Conservation (phyloP, 2,329 filamentous ascomycete genomes). For the Apiospora pterosperma region DNA sequence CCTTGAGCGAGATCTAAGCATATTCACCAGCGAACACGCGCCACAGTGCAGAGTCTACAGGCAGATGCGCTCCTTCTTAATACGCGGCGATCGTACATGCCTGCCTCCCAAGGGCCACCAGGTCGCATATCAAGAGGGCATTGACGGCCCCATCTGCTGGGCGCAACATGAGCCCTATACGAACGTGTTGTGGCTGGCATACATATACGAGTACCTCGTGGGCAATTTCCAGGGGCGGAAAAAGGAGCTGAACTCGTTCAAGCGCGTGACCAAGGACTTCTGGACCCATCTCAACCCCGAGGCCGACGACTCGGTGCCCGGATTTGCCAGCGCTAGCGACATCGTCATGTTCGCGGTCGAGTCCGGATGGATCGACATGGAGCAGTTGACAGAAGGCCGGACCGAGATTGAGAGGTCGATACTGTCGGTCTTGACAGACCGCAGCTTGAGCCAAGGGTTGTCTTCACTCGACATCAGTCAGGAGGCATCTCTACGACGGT, state of each 20-base stretch:
- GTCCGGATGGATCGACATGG: slow-evolving; percentile 53
- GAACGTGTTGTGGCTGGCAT: slow-evolving; percentile 64
- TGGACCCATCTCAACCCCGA: slow-evolving; percentile 52
- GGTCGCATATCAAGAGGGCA: slow-evolving; percentile 41
- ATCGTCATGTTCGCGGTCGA: slow-evolving; percentile 56
- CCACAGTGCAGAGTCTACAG: slow-evolving; percentile 60
- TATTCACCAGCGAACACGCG: slow-evolving; percentile 60
- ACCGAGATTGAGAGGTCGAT: slow-evolving; percentile 29
- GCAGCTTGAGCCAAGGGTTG: slow-evolving; percentile 13
- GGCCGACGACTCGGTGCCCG: slow-evolving; percentile 42
- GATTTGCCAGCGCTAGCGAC: slow-evolving; percentile 53
- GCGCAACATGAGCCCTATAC: slow-evolving; percentile 54
- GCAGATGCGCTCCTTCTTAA: slow-evolving; percentile 57
- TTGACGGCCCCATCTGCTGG: slow-evolving; percentile 52
- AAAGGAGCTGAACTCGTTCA: slow-evolving; percentile 43
- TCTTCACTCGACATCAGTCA: neutral
- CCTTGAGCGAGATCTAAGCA: slow-evolving; percentile 54
- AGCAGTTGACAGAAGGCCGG: slow-evolving; percentile 42
- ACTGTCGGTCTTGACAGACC: slow-evolving; percentile 22
- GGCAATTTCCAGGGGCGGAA: slow-evolving; percentile 44
- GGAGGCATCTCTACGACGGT: slow-evolving; percentile 19
- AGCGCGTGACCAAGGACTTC: slow-evolving; percentile 46
- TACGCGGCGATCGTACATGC: slow-evolving; percentile 47
- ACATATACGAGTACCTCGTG: slow-evolving; percentile 53
- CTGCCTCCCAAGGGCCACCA: slow-evolving; percentile 45